Percentiles rank a stretch among this genome's conserved stretches.
Evolutionary conservation across 139 green algal species (phyloP).

Genomic region (Limnomonas spitsbergensis): DNA sequence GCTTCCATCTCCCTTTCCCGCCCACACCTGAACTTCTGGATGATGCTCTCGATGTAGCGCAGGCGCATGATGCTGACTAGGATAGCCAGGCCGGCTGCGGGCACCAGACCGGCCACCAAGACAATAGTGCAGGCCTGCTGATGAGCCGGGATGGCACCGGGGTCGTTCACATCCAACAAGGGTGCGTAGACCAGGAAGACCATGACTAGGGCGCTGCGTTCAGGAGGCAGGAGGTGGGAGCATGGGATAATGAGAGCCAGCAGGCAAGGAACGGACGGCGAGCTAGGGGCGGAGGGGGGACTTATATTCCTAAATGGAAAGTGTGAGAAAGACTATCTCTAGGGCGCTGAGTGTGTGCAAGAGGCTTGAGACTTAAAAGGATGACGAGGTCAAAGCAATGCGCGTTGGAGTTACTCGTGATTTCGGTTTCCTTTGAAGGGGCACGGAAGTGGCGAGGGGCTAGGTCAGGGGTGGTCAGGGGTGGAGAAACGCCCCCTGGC

Average conservation of each 20-base stretch:
- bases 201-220: neutral
- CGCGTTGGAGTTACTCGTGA: too few species aligned
- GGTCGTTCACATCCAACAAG: neutral
- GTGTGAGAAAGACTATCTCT: too few species aligned
- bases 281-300: too few species aligned
- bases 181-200: neutral
- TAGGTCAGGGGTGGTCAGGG: neutral
- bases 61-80: neutral
- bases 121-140: neutral
- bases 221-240: too few species aligned
- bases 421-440: neutral
- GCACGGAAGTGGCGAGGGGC: neutral
- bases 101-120: neutral
- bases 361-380: too few species aligned
- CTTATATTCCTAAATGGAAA: too few species aligned
- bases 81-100: too few species aligned
- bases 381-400: too few species aligned
- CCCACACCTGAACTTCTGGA: neutral
- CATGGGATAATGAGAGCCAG: too few species aligned
- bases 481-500: constrained; percentile 12
- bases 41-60: neutral
- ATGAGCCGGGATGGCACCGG: neutral
- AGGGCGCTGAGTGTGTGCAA: too few species aligned
- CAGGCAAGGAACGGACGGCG: neutral
- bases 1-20: too few species aligned